phyloP scores from a whole-genome alignment of 768 basidiomycete species.

The Infundibulicybe gibba region DNA sequence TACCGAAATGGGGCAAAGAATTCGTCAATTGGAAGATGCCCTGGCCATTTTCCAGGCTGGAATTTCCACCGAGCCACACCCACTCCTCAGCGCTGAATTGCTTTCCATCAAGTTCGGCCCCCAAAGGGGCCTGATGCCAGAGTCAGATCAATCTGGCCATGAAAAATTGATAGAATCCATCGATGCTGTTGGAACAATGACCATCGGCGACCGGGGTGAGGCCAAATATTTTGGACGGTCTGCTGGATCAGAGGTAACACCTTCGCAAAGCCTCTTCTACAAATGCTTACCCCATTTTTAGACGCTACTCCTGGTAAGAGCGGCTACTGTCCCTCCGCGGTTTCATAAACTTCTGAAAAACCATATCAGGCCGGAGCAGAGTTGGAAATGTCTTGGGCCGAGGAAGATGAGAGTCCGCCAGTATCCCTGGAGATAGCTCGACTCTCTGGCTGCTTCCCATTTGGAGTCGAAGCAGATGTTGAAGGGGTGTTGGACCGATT shows the following conservation, averaged over 20 bases:
- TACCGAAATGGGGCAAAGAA: slow-evolving; percentile 45
- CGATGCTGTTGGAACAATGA: slow-evolving; percentile 58
- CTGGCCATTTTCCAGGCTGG: slow-evolving; percentile 46
- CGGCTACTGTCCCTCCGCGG: slow-evolving; percentile 3
- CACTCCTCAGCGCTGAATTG: slow-evolving; percentile 53
- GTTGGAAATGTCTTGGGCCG: slow-evolving; percentile 29
- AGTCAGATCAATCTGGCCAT: too few species aligned
- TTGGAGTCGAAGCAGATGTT: slow-evolving; percentile 41
- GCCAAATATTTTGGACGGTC: slow-evolving; percentile 67
- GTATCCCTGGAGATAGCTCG: slow-evolving; percentile 39
- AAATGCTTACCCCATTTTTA: background rate
- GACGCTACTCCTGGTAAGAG: slow-evolving; percentile 21
- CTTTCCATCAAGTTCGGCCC: too few species aligned
- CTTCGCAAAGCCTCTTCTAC: background rate
- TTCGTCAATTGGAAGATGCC: slow-evolving; percentile 61
- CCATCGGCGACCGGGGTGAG: slow-evolving; percentile 56
- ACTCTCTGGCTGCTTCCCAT: slow-evolving; percentile 62
- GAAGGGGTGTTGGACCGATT: slow-evolving; percentile 50
- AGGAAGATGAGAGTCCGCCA: slow-evolving; percentile 32
- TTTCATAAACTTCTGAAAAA: too few species aligned
- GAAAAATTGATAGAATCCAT: slow-evolving; percentile 38
- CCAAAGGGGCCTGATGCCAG: too few species aligned
- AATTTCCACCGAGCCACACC: slow-evolving; percentile 52
- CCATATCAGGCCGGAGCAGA: slow-evolving; percentile 45
- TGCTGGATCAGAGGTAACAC: slow-evolving; percentile 58